Evolutionary conservation across 1,139 yeast genomes (phyloP).

Genomic region (Diutina sp.): DNA sequence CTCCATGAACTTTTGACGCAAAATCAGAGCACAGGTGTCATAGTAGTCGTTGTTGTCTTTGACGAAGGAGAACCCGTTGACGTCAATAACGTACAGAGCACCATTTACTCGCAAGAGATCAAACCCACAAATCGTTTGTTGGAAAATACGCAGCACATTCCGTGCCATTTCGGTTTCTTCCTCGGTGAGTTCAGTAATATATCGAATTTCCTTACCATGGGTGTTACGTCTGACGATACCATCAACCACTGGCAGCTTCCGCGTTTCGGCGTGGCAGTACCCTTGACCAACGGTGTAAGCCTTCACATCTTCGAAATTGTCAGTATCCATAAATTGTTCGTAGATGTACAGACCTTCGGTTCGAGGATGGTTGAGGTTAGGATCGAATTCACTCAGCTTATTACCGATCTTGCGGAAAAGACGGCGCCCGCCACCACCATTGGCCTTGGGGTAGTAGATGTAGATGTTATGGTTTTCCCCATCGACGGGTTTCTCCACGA

Average conservation of each 20-base stretch:
- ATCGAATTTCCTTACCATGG: slow-evolving; percentile 93
- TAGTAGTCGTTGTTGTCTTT: slow-evolving; percentile 85
- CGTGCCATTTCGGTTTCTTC: slow-evolving; percentile 75
- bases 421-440: slow-evolving; percentile 96
- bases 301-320: slow-evolving; percentile 95
- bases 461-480: slow-evolving; percentile 98
- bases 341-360: slow-evolving; percentile 87
- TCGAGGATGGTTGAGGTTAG: slow-evolving; percentile 60
- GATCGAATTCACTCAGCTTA: slow-evolving; percentile 93
- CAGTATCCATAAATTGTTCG: slow-evolving; percentile 95
- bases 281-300: slow-evolving; percentile 92
- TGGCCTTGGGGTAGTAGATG: slow-evolving; percentile 75
- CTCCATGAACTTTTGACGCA: slow-evolving; percentile 59
- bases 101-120: slow-evolving; percentile 87
- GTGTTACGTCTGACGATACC: slow-evolving; percentile 96
- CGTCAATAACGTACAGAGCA: slow-evolving; percentile 87
- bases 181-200: slow-evolving; percentile 63
- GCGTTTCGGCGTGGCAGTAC: slow-evolving; percentile 94
- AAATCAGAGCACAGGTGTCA: slow-evolving; percentile 67
- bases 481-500: slow-evolving; percentile 96
- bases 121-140: slow-evolving; percentile 97
- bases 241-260: slow-evolving; percentile 97
- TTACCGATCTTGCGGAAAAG: slow-evolving; percentile 93
- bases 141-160: slow-evolving; percentile 61
- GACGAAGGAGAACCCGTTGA: slow-evolving; percentile 95